Evolutionary conservation across 495 filamentous ascomycete species (phyloP).

Genomic region (Aspergillus carlsbadensis): DNA sequence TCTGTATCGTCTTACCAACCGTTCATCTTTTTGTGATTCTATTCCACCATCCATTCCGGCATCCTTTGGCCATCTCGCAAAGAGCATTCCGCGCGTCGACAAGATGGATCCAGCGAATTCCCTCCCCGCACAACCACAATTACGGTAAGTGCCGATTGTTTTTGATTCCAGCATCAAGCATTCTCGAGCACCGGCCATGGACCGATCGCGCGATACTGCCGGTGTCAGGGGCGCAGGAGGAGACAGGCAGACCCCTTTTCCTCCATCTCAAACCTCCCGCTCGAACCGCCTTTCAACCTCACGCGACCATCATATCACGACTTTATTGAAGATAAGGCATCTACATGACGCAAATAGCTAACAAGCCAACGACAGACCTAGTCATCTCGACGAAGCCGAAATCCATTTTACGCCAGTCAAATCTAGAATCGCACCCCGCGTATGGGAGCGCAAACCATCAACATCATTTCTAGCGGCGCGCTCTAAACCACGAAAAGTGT

Average conservation of each 20-base stretch:
- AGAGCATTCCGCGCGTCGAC: slow-evolving; percentile 41
- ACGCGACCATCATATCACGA: background rate
- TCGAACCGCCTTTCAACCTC: background rate
- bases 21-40: background rate
- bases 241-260: slow-evolving; percentile 1
- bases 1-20: slow-evolving; percentile 6
- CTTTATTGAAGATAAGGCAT: background rate
- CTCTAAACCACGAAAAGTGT: slow-evolving; percentile 47
- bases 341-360: background rate
- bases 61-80: slow-evolving; percentile 50
- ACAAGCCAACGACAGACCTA: background rate
- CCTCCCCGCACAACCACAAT: slow-evolving; percentile 9
- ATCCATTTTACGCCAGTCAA: slow-evolving; percentile 44
- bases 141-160: slow-evolving; percentile 11
- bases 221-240: background rate
- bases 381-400: slow-evolving; percentile 20
- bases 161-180: background rate
- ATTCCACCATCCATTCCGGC: background rate
- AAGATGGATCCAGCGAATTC: slow-evolving; percentile 12
- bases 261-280: background rate
- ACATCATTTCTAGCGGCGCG: slow-evolving; percentile 45
- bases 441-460: slow-evolving; percentile 57
- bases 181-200: background rate
- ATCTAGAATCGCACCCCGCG: slow-evolving; percentile 36
- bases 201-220: background rate